Evolutionary conservation across 768 basidiomycete genomes (phyloP).

Genomic region (Hirschioporus abietinus): DNA sequence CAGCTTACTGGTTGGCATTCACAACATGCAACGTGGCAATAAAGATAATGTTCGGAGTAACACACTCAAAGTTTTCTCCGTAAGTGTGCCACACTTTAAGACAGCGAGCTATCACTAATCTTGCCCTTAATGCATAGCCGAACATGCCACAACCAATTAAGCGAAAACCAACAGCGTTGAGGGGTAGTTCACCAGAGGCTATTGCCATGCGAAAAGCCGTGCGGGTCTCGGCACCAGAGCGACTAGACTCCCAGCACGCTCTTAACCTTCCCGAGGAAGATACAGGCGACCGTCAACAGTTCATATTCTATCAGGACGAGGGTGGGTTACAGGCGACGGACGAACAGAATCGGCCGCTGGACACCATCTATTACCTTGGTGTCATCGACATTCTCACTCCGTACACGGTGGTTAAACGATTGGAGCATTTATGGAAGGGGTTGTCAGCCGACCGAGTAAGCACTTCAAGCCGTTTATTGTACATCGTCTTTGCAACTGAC

Average conservation of each 20-base stretch:
- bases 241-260: constrained; percentile 44
- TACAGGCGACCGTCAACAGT: constrained; percentile 59
- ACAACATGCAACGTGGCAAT: constrained; percentile 87
- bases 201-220: constrained; percentile 83
- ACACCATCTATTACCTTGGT: constrained; percentile 88
- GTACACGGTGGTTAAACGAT: constrained; percentile 67
- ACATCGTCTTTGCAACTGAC: constrained; percentile 8
- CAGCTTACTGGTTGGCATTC: constrained; percentile 88
- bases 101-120: constrained; percentile 3
- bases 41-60: constrained; percentile 87
- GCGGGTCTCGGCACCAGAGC: constrained; percentile 74
- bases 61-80: constrained; percentile 89
- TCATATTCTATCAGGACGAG: constrained; percentile 96
- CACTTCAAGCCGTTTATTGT: constrained; percentile 17
- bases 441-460: constrained; percentile 80
- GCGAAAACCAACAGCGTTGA: constrained; percentile 53
- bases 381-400: constrained; percentile 97
- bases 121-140: constrained; percentile 41
- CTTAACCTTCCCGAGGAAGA: constrained; percentile 60
- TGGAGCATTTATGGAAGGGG: constrained; percentile 93
- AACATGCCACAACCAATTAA: constrained; percentile 55
- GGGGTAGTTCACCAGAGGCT: constrained; percentile 64
- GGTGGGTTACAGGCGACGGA: constrained; percentile 89
- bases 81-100: constrained; percentile 33
- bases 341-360: constrained; percentile 68